These are phyloP conservation scores for Daldinia loculata DNA, from an alignment of 495 filamentous ascomycete species.

Conservation along the genomic window DNA sequence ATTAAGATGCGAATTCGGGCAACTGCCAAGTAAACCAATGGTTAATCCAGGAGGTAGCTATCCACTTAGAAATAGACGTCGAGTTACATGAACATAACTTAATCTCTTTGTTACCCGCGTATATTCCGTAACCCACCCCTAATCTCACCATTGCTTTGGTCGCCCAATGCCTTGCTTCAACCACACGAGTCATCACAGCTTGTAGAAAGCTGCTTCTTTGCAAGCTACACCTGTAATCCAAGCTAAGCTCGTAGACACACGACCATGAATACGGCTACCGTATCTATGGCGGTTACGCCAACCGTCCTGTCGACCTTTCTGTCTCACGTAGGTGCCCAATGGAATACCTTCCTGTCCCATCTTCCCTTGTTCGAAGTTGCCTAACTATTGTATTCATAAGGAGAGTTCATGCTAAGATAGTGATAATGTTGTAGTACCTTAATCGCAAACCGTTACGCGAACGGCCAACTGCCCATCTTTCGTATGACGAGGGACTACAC, in stretches of 20 bases:
- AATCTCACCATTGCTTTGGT: not conserved
- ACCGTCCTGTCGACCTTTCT: constrained; percentile 80
- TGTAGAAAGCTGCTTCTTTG: constrained; percentile 25
- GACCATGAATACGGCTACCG: constrained; percentile 73
- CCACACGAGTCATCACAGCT: constrained; percentile 6
- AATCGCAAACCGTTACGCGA: constrained; percentile 76
- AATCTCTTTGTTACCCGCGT: constrained; percentile 7
- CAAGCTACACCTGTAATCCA: not conserved
- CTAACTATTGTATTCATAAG: constrained; percentile 65
- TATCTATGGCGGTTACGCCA: constrained; percentile 78
- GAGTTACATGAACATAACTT: not conserved
- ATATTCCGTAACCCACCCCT: not conserved
- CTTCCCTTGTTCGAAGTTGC: constrained; percentile 62
- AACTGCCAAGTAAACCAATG: not conserved
- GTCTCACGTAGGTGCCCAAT: constrained; percentile 68
- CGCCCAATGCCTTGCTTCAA: constrained; percentile 28
- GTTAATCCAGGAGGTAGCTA: constrained; percentile 6
- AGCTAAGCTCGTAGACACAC: not conserved
- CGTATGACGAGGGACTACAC: constrained; percentile 93
- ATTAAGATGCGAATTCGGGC: constrained; percentile 16
- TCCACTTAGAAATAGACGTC: constrained; percentile 15
- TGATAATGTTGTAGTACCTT: constrained; percentile 68
- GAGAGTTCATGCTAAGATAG: constrained; percentile 29
- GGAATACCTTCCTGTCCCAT: not conserved
- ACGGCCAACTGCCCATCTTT: constrained; percentile 85